A percentile compares a stretch with the other conserved stretches of the same genome.
phyloP scores from a whole-genome alignment of 768 basidiomycete genomes.

The Flagelloscypha sp. region DNA sequence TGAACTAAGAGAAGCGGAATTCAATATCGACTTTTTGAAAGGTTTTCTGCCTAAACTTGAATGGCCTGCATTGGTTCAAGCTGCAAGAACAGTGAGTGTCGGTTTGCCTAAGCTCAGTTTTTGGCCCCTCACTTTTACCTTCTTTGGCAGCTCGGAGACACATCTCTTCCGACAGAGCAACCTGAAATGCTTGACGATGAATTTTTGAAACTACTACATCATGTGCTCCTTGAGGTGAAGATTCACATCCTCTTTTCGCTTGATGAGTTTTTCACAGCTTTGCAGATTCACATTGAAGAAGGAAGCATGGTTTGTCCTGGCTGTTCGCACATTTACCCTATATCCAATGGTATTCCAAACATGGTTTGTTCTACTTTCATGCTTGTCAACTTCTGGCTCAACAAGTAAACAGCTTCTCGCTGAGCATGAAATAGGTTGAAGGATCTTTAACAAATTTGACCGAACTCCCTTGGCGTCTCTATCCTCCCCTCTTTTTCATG shows the following conservation, averaged over 20 bases:
- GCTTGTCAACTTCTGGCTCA: slow-evolving; percentile 4
- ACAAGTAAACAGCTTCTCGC: slow-evolving; percentile 59
- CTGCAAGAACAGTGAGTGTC: slow-evolving; percentile 62
- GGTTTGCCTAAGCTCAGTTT: not conserved
- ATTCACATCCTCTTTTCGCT: slow-evolving; percentile 26
- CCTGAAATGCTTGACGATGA: slow-evolving; percentile 79
- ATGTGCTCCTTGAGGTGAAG: slow-evolving; percentile 82
- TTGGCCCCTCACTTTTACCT: not conserved
- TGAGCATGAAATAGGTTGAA: slow-evolving; percentile 79
- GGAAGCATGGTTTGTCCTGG: slow-evolving; percentile 91
- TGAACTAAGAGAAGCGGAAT: slow-evolving; percentile 78
- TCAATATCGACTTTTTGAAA: slow-evolving; percentile 80
- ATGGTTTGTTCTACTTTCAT: slow-evolving; percentile 53
- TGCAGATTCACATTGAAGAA: slow-evolving; percentile 84
- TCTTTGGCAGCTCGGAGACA: slow-evolving; percentile 68
- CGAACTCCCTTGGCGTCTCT: not conserved
- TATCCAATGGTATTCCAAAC: slow-evolving; percentile 93
- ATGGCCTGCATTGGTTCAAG: slow-evolving; percentile 80
- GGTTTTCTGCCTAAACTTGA: slow-evolving; percentile 84
- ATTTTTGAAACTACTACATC: slow-evolving; percentile 75
- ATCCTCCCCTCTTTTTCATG: not conserved
- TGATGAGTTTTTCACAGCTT: slow-evolving; percentile 46
- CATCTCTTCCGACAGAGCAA: slow-evolving; percentile 64
- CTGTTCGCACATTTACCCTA: slow-evolving; percentile 83
- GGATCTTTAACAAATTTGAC: too few species aligned